Evolutionary conservation across 805 yeast genomes (phyloP), one percentile per base, ranked within the genome.

Genomic region (Candida loeiensis): DNA sequence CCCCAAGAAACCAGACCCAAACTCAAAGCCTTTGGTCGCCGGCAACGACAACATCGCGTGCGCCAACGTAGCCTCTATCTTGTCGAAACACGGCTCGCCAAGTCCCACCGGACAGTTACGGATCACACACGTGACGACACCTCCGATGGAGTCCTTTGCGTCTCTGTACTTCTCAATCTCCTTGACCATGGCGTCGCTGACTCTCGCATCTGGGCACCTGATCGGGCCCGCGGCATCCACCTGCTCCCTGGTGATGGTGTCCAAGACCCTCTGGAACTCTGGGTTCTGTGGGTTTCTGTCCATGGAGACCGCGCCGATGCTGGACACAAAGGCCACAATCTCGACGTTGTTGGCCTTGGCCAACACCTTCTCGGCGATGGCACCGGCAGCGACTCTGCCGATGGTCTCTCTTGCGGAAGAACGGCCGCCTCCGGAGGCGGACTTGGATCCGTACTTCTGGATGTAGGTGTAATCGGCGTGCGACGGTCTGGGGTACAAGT

Each of bases 351-450:
- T 80, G 40, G 85, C 84, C 52, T 83, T 80, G 36, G 67, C 58
- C 56, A 93, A 75, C 48, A 87, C 82, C 67, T 90, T 91, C 64
- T 93, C 99, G 36, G 99, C 99, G 63, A 93, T 81, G 37, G 96
- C 98, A 57, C 97, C 97, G 6, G 97, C 98, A 35, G 98, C 98
- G 39, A 93, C 99, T 64, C 99, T 80, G 43, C 99, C 99, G 54
- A 93, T 93, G 31, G 99, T 93, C 68, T 93, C 99, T 64, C 99
- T 80, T 6, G 99, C 99, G 33, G 91, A 80, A 9, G 97, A 85
- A 60, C 99, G 80, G 47, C 99, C 99, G 57, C 99, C 99, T 38
- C 99, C 99, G 26, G 95, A 83, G 4, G 95, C 79, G 4, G 97
- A 95, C 68, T 93, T 93, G 51, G 81, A 75, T 31, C 96, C 95